Base-by-base conservation (phyloP, 2,329 filamentous ascomycete genomes). In the Monosporascus ibericus region DNA sequence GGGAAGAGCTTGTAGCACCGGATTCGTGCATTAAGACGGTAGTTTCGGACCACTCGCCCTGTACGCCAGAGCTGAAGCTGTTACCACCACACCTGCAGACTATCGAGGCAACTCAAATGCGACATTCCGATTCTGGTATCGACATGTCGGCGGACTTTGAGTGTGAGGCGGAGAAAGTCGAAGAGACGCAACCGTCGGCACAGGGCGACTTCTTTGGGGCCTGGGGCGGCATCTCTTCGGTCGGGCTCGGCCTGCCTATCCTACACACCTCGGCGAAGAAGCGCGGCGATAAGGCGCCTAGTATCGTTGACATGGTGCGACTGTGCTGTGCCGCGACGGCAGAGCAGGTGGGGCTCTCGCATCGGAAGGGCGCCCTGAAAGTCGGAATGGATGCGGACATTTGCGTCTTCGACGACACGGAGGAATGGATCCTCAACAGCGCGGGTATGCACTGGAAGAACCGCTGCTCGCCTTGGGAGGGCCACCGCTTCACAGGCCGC, bases 191-290 rank as follows among this genome's bases (percentile, higher is more conserved):
- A 1, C 66, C 71, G 38, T 71, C 74, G 22, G 69, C 71, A 24
- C 68, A 68, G 47, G 94, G 94, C 38, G 90, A 97, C 72, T 97
- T 99, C 78, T 94, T 97, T 72, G 84, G 87, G 4, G 92, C 92
- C 1, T 99, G 94, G 94, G 94, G 94, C 50, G 94, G 94, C 15
- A 96, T 99, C 64, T 92, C 89, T 4, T 94, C 88, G 5, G 92
- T 99, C 18, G 94, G 94, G 0, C 81, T 99, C 1, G 94, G 94
- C 1, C 79, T 99, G 4, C 90, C 90, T 5, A 96, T 99, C 58
- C 79, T 99, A 6, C 87, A 92, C 84, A 92, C 90, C 0, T 85
- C 90, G 44, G 80, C 88, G 34, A 75, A 79, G 65, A 78, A 82
- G 57, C 79, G 88, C 40, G 74, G 81, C 44, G 71, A 78, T 34